Base-by-base conservation (phyloP, 23 red algal genomes). In the Rhodosorus marinus region DNA sequence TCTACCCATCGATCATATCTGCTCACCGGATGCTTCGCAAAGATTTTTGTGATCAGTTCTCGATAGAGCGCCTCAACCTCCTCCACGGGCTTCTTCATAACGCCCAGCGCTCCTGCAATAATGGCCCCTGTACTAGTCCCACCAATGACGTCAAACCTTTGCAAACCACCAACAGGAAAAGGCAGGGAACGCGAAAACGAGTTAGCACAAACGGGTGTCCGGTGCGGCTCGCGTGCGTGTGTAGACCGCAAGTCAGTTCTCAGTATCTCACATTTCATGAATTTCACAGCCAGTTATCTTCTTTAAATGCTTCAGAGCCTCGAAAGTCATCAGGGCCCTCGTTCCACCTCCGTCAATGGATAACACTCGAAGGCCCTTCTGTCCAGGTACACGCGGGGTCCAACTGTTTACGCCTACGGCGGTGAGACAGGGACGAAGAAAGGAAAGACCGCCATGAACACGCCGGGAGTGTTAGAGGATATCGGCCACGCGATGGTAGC, bases 91-190 rank as follows among this genome's bases (percentile, higher is more conserved):
- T 72, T 69, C 15, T 82, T 63, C 20, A 53, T 55, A 29, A 93
- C 52, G 27, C 86, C 86, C 15, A 93, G 36, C 4, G 68, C 67
- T 27, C 66, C 86, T 11, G 86, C 86, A 7, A 93, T 72, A 57
- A 93, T 93, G 17, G 76, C 86, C 6, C 86, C 86, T 1, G 86
- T 93, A 26, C 62, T 72, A 1, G 86, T 93, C 29, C 86, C 86
- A 26, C 86, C 66, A 40, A 93, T 82, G 41, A 93, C 71, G 69
- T 93, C 86, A 46, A 93, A 93, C n/a, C n/a, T n/a, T n/a, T n/a
- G n/a, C n/a, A n/a, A n/a, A n/a, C n/a, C n/a, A n/a, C n/a, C n/a
- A n/a, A n/a, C n/a, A n/a, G n/a, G 15, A 31, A 34, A 54, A 15
- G 20, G 15, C 1, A 15, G 5, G 33, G n/a, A 54, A 54, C 5